phyloP scores from a whole-genome alignment of 2,329 filamentous ascomycete genomes.

The Trichoderma afroharzianum region DNA sequence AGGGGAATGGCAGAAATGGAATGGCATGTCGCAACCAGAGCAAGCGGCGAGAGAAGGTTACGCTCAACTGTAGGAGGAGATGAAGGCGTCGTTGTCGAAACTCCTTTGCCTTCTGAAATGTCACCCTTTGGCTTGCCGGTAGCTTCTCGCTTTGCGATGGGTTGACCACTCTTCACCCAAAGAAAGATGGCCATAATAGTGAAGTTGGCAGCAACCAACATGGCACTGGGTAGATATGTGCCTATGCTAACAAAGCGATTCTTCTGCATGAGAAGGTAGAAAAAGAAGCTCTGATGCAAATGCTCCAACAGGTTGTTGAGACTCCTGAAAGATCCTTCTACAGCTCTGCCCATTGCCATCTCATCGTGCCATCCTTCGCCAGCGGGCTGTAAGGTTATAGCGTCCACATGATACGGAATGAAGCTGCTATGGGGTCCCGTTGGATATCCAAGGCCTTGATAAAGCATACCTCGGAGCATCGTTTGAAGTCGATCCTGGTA shows the following conservation, averaged over 20 bases:
- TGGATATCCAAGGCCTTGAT: constrained; percentile 83
- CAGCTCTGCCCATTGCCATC: constrained; percentile 85
- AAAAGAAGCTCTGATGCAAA: constrained; percentile 98
- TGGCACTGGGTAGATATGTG: constrained; percentile 95
- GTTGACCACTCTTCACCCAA: constrained; percentile 83
- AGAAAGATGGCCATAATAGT: constrained; percentile 90
- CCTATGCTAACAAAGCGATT: constrained; percentile 97
- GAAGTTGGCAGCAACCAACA: constrained; percentile 91
- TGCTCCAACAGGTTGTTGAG: constrained; percentile 96
- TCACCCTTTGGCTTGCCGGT: constrained; percentile 12
- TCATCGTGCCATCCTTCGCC: constrained; percentile 96
- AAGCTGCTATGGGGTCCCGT: constrained; percentile 92
- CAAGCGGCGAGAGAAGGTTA: constrained; percentile 68
- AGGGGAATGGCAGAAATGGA: constrained; percentile 76
- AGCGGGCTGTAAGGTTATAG: constrained; percentile 85
- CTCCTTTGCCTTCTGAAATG: not conserved
- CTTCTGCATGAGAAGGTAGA: constrained; percentile 88
- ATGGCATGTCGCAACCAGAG: constrained; percentile 69
- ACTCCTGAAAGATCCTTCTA: constrained; percentile 88
- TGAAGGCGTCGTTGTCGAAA: not conserved
- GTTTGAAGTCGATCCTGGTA: constrained; percentile 82
- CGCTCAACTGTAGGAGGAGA: constrained; percentile 30
- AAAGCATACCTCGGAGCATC: constrained; percentile 88
- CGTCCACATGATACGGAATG: constrained; percentile 96
- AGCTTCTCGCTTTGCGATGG: constrained; percentile 17